A percentile compares a stretch with the other conserved stretches of the same genome.
Evolutionary conservation across 805 yeast species (phyloP).

Genomic region (Lipomyces oligophaga): DNA sequence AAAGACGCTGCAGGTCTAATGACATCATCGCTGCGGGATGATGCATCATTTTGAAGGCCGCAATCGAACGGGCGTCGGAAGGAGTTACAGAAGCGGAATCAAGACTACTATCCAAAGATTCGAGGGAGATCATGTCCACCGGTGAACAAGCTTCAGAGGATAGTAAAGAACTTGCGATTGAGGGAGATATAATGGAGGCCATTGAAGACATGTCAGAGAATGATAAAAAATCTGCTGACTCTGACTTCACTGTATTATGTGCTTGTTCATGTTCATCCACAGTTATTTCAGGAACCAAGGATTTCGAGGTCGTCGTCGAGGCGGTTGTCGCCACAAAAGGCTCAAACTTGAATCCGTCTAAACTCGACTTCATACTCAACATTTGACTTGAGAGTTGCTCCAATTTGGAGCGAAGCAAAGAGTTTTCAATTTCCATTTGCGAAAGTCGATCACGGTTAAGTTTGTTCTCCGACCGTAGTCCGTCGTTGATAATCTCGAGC

Average conservation of each 20-base stretch:
- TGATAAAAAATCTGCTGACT: conserved; percentile 1
- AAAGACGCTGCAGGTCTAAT: conserved; percentile 28
- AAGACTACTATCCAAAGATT: too few species aligned
- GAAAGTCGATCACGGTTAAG: conserved; percentile 10
- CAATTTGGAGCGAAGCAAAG: conserved; percentile 10
- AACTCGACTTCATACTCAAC: not conserved
- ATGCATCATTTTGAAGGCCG: conserved; percentile 28
- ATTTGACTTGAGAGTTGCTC: conserved; percentile 13
- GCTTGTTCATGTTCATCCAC: too few species aligned
- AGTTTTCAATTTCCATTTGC: conserved; percentile 21
- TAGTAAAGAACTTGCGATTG: conserved; percentile 1
- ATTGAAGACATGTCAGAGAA: not conserved
- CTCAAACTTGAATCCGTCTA: too few species aligned
- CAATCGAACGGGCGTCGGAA: conserved; percentile 18
- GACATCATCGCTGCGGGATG: conserved; percentile 31
- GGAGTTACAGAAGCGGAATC: too few species aligned
- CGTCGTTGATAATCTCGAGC: conserved; percentile 47
- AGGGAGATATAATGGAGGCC: conserved; percentile 1
- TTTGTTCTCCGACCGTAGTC: conserved; percentile 17
- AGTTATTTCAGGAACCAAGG: too few species aligned
- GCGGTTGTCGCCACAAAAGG: too few species aligned
- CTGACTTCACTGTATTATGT: conserved; percentile 5
- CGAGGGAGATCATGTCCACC: conserved; percentile 5
- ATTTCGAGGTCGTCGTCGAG: not conserved
- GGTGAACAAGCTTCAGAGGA: conserved; percentile 6